Evolutionary conservation across 2,329 filamentous ascomycete genomes (phyloP).

Genomic region (Beauveria bassiana): DNA sequence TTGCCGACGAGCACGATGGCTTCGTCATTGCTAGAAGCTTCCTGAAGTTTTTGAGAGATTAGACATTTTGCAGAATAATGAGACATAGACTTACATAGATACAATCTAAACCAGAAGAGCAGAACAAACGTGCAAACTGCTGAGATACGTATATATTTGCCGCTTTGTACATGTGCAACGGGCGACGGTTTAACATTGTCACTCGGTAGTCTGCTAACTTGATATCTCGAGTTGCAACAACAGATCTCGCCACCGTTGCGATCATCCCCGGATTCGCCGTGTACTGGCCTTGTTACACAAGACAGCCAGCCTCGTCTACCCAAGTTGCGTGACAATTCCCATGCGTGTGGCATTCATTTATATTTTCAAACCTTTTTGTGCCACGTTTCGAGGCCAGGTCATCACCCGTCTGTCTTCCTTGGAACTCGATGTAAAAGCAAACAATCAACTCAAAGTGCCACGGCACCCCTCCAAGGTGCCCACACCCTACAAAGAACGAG

Average conservation of each 20-base stretch:
- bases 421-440: neutral
- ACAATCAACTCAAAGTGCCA: neutral
- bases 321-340: too few relatives aligned
- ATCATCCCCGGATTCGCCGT: too few relatives aligned
- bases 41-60: constrained; percentile 64
- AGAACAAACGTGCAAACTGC: neutral
- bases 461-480: neutral
- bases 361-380: too few relatives aligned
- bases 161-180: neutral
- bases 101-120: neutral
- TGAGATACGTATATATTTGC: neutral
- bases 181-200: neutral
- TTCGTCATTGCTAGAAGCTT: constrained; percentile 67
- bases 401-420: too few relatives aligned
- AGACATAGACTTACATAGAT: neutral
- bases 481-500: neutral
- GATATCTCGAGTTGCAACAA: neutral
- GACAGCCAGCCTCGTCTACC: neutral
- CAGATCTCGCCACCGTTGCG: too few relatives aligned
- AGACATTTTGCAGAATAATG: neutral
- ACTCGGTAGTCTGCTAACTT: neutral
- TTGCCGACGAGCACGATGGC: constrained; percentile 66
- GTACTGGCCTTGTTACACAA: neutral
- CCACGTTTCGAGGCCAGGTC: too few relatives aligned
- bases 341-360: too few relatives aligned